Base-by-base conservation (phyloP, 2,329 filamentous ascomycete species). In the Aspergillus intermedius region DNA sequence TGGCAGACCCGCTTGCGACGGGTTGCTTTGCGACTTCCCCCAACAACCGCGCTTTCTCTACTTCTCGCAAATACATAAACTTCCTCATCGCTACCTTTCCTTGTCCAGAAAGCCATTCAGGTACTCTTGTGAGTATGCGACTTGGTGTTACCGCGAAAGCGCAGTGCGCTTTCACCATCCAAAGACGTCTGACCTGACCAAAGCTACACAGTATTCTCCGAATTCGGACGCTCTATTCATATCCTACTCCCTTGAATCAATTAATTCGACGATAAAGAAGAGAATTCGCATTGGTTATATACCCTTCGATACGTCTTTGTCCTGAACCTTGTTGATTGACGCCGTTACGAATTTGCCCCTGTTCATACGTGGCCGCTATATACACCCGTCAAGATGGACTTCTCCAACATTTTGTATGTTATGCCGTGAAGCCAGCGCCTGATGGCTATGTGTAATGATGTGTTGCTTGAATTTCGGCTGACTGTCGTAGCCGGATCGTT, bases 321-420 rank as follows among this genome's bases (percentile, higher is more conserved):
- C 15, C 37, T 40, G 7, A 19, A 17, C 7, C 34, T 35, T n/a
- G 10, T 35, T n/a, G 3, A 13, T 40, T 13, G 37, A 40, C 19
- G 19, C 37, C 19, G 5, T 12, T 8, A 40, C 37, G 37, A 21
- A 40, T 8, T 21, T 19, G 12, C 19, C 10, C 17, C 37, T 21
- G 37, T 10, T 22, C 9, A 19, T 19, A 40, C 17, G 17, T 35
- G 34, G 34, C 15, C 34, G 34, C 34, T 35, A 40, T 40, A 40
- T 8, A 40, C 37, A 40, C 34, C 34, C 32, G n/a, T 45, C 65
- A 77, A 67, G 58, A 95, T 95, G 89, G 90, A 95, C 73, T 88
- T 90, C 77, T 91, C 88, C 55, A 89, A 95, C 74, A 84, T 84
- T 69, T 94, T 95, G 89, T 94, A 79, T 75, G 87, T 79, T 54